Percentiles rank a stretch among this genome's conserved stretches.
Evolutionary conservation across 305 asterid genomes (phyloP).

Genomic region (Fraxinus platypoda): DNA sequence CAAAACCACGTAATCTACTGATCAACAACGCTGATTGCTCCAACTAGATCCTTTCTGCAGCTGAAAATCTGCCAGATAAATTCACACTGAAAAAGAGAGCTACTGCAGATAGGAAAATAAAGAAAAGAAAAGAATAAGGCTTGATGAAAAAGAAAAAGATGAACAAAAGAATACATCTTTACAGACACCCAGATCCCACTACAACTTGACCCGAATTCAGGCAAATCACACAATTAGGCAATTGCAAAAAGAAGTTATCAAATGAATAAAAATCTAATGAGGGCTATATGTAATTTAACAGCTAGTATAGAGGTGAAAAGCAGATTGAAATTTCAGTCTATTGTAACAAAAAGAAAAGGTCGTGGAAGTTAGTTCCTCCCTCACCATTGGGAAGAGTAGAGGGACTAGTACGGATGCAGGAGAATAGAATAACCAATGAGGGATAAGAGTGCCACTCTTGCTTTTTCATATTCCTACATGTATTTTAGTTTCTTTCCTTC

Average conservation of each 20-base stretch:
- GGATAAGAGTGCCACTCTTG: constrained; percentile 10
- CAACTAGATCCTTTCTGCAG: constrained; percentile 37
- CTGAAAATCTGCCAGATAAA: constrained; percentile 57
- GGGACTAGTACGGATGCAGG: constrained; percentile 5
- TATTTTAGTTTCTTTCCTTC: constrained; percentile 24
- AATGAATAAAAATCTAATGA: background rate
- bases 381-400: constrained; percentile 28
- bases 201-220: constrained; percentile 29
- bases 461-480: constrained; percentile 11
- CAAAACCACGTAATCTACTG: constrained; percentile 4
- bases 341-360: constrained; percentile 23
- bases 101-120: constrained; percentile 33
- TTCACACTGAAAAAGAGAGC: constrained; percentile 49
- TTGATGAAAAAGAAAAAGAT: constrained; percentile 39
- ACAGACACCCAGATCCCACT: constrained; percentile 60
- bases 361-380: constrained; percentile 25
- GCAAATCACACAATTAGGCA: constrained; percentile 33
- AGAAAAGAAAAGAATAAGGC: constrained; percentile 34
- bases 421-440: constrained; percentile 22
- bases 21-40: constrained; percentile 20
- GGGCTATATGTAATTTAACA: background rate
- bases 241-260: constrained; percentile 3
- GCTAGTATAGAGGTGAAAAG: background rate
- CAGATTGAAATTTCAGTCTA: constrained; percentile 20
- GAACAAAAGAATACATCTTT: constrained; percentile 62